Evolutionary conservation across 2,329 filamentous ascomycete species (phyloP), one percentile per base, ranked within the genome.

Genomic region (Emericellopsis atlantica): DNA sequence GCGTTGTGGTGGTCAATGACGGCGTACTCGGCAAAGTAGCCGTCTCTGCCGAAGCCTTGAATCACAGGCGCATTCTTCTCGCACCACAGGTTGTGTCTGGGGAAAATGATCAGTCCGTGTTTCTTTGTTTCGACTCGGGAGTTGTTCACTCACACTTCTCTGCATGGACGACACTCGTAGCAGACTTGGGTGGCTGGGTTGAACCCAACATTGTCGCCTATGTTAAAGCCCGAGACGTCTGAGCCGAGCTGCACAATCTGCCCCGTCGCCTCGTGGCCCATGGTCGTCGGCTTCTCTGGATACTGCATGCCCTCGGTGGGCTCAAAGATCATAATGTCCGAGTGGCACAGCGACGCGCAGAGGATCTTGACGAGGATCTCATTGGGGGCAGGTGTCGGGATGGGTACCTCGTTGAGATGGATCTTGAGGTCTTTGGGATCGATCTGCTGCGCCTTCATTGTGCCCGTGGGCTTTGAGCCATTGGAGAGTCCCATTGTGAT

Each of bases 261-360:
- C 5, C 79, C 79, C 2, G 76, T 79, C 47, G 80, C 80, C 50
- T 84, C 79, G 52, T 84, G 79, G 40, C 77, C 74, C n/a, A 54
- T 46, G 5, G 43, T 52, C 39, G 41, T 48, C 16, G 42, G 51
- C 43, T 31, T 52, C 39, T 31, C 52, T 18, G 41, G 53, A 22
- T 47, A 41, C 39, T 24, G 43, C 46, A 36, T 44, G 41, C 9
- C 48, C 42, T 15, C 45, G 34, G 34, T 48, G 37, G 6, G 45
- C 45, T 32, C 46, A 38, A 21, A 47, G 34, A 43, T 36, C 42
- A 43, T 43, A 14, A 43, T 40, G 34, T 49, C 48, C 8, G 48
- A 48, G 42, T 49, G 48, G 26, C 48, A 49, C 40, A 46, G 45
- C 14, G 46, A 44, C 9, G 48, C 48, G 37, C 46, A 47, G 2